phyloP scores from a whole-genome alignment of 768 basidiomycete genomes.

The Podaxis carcinomalis region DNA sequence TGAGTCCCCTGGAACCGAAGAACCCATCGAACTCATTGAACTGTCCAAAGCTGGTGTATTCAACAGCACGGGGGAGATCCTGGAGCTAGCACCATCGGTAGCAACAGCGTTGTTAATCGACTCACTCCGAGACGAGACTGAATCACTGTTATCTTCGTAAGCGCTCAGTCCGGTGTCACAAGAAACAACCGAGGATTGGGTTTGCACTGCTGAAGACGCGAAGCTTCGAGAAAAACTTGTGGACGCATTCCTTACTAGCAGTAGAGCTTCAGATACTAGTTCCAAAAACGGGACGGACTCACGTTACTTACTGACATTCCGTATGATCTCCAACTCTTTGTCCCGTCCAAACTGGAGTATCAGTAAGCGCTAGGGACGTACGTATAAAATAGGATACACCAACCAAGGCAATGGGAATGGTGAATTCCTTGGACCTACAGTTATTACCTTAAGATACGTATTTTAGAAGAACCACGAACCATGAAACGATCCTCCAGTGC shows the following conservation, averaged over 20 bases:
- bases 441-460: background rate
- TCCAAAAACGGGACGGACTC: background rate
- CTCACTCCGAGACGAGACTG: conserved; percentile 40
- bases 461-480: conserved; percentile 27
- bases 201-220: conserved; percentile 34
- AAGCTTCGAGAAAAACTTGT: conserved; percentile 58
- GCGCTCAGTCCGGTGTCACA: conserved; percentile 23
- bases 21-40: conserved; percentile 27
- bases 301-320: conserved; percentile 53
- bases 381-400: conserved; percentile 10
- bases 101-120: conserved; percentile 24
- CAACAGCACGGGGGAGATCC: conserved; percentile 14
- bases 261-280: background rate
- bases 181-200: conserved; percentile 31
- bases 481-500: conserved; percentile 60
- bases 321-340: conserved; percentile 63
- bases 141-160: conserved; percentile 38
- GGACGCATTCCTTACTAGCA: conserved; percentile 42
- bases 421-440: conserved; percentile 49
- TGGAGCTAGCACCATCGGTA: conserved; percentile 19
- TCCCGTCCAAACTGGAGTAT: conserved; percentile 59
- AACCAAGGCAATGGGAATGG: conserved; percentile 64
- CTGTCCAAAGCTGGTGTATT: conserved; percentile 21
- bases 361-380: conserved; percentile 1
- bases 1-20: conserved; percentile 36